Conservation (phyloP, 805 yeast species). For the Monosporozyma aquatica region DNA sequence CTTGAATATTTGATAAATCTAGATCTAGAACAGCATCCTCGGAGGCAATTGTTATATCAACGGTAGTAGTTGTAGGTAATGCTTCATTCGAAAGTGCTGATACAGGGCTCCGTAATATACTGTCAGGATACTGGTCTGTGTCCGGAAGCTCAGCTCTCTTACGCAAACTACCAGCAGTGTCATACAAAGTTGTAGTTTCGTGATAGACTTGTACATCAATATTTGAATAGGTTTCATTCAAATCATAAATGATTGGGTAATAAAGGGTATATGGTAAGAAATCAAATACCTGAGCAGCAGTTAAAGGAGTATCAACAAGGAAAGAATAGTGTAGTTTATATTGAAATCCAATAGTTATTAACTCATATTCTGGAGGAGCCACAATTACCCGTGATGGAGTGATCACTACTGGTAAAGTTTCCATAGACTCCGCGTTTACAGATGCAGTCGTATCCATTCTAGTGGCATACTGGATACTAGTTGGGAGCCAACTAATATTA, state of each 20-base stretch:
- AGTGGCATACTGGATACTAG: constrained; percentile 9
- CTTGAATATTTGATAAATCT: constrained; percentile 2
- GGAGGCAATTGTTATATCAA: background rate
- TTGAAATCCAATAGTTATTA: constrained; percentile 43
- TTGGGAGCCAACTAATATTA: constrained; percentile 29
- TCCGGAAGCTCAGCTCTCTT: background rate
- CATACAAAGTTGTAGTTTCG: background rate
- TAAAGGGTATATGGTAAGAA: constrained; percentile 69
- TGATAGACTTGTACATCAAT: background rate
- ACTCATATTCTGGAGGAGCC: constrained; percentile 17
- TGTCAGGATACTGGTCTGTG: background rate
- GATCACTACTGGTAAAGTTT: constrained; percentile 35
- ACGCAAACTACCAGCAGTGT: background rate
- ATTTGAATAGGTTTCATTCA: background rate
- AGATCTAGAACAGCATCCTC: background rate
- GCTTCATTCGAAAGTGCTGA: too few species aligned
- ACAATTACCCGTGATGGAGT: constrained; percentile 34
- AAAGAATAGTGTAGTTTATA: constrained; percentile 76
- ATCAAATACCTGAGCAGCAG: constrained; percentile 62
- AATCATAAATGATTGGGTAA: constrained; percentile 35
- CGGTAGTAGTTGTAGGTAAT: background rate
- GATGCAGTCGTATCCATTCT: constrained; percentile 8
- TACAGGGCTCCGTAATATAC: too few species aligned
- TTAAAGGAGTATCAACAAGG: constrained; percentile 72
- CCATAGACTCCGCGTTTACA: constrained; percentile 18